Conservation (phyloP, 495 filamentous ascomycete genomes). For the Penicillium malachiteum region DNA sequence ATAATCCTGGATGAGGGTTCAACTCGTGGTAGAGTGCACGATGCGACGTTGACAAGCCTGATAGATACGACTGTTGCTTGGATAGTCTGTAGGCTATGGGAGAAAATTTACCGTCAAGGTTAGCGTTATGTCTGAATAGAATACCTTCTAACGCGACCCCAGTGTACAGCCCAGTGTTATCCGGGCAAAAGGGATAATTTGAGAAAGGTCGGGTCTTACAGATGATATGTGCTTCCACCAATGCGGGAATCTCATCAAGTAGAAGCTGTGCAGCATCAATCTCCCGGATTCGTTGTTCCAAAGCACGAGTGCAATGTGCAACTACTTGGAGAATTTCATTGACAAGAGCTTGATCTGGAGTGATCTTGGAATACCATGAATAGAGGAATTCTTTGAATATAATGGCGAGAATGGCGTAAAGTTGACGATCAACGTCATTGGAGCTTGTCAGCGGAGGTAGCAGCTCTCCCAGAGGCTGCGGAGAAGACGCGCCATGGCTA, state of each 20-base stretch:
- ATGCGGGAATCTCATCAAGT: slow-evolving; percentile 83
- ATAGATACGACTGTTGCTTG: slow-evolving; percentile 51
- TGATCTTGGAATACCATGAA: slow-evolving; percentile 91
- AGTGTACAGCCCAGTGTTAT: too few relatives aligned
- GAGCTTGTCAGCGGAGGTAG: slow-evolving; percentile 89
- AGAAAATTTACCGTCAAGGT: background rate
- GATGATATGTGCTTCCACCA: slow-evolving; percentile 75
- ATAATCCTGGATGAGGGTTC: slow-evolving; percentile 74
- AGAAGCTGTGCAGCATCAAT: slow-evolving; percentile 79
- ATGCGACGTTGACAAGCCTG: slow-evolving; percentile 36
- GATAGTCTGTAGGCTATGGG: slow-evolving; percentile 51
- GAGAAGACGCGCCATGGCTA: slow-evolving; percentile 39
- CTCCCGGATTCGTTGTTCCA: slow-evolving; percentile 80
- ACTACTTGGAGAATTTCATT: slow-evolving; percentile 85
- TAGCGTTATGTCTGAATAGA: background rate
- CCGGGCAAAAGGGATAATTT: slow-evolving; percentile 6
- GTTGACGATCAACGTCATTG: slow-evolving; percentile 85
- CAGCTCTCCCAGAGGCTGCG: slow-evolving; percentile 68
- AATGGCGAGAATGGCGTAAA: slow-evolving; percentile 88
- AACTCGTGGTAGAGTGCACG: slow-evolving; percentile 79
- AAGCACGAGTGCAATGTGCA: slow-evolving; percentile 80
- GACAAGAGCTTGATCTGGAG: slow-evolving; percentile 80
- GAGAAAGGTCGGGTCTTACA: slow-evolving; percentile 54
- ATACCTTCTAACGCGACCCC: too few relatives aligned
- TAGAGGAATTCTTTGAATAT: slow-evolving; percentile 85